Conservation (phyloP, 2,329 filamentous ascomycete species). For the Zymoseptoria pseudotritici region DNA sequence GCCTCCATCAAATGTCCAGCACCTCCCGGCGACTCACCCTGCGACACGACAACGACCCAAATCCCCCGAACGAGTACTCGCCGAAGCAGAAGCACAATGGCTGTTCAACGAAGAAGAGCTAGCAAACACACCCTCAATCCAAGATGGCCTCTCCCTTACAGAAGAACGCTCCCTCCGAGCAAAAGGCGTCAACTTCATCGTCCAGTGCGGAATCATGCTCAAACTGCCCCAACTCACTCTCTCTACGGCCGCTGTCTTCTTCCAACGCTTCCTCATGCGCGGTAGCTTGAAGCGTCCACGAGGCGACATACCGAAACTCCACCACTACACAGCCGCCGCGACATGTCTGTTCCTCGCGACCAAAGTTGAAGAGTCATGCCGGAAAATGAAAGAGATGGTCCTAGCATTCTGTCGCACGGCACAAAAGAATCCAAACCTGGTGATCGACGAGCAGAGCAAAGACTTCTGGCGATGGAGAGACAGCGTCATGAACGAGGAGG, state of each 20-base stretch:
- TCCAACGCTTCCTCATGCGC: slow-evolving; percentile 94
- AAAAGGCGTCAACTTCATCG: slow-evolving; percentile 95
- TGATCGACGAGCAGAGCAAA: slow-evolving; percentile 94
- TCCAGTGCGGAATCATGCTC: slow-evolving; percentile 85
- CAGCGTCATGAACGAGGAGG: slow-evolving; percentile 85
- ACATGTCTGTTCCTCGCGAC: slow-evolving; percentile 90
- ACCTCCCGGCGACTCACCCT: slow-evolving; percentile 35
- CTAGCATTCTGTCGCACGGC: slow-evolving; percentile 89
- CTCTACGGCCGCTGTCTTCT: slow-evolving; percentile 86
- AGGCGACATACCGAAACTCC: slow-evolving; percentile 58
- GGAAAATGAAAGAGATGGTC: slow-evolving; percentile 91
- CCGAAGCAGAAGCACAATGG: slow-evolving; percentile 67
- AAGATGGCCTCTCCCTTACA: slow-evolving; percentile 68
- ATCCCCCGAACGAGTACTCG: slow-evolving; percentile 40
- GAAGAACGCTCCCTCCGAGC: slow-evolving; percentile 75
- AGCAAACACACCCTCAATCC: slow-evolving; percentile 70
- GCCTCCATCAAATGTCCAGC: slow-evolving; percentile 12
- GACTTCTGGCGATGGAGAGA: slow-evolving; percentile 98
- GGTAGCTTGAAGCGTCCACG: slow-evolving; percentile 70
- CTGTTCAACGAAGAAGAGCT: slow-evolving; percentile 80
- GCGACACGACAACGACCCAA: slow-evolving; percentile 30
- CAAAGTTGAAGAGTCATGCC: slow-evolving; percentile 94
- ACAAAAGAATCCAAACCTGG: slow-evolving; percentile 82
- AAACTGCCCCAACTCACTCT: slow-evolving; percentile 88
- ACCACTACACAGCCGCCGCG: slow-evolving; percentile 82